Evolutionary conservation across 2,329 filamentous ascomycete species (phyloP).

Genomic region (Verticillium dahliae): DNA sequence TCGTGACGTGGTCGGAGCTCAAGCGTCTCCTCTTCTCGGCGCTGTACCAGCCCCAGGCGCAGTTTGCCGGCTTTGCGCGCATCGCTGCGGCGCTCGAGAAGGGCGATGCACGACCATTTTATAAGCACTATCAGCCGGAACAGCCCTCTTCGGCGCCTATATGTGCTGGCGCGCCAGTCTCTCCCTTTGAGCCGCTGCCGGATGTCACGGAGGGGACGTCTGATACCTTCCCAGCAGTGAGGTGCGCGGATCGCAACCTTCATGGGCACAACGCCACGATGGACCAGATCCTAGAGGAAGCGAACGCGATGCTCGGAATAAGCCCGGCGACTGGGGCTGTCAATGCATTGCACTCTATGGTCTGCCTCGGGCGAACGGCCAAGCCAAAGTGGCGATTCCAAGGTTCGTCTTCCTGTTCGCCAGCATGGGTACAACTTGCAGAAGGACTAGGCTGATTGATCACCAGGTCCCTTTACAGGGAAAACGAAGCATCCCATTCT

Average conservation of each 20-base stretch:
- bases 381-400: conserved; percentile 32
- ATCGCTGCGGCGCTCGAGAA: conserved; percentile 35
- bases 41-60: conserved; percentile 36
- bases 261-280: conserved; percentile 18
- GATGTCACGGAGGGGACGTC: conserved; percentile 23
- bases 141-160: conserved; percentile 12
- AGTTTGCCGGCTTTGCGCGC: conserved; percentile 33
- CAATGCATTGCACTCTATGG: conserved; percentile 30
- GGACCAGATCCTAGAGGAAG: conserved; percentile 25
- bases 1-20: conserved; percentile 44
- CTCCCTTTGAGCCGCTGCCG: conserved; percentile 22
- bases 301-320: conserved; percentile 23
- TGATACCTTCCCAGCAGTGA: conserved; percentile 37
- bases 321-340: conserved; percentile 36
- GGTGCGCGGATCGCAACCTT: conserved; percentile 33
- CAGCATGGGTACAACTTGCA: neutral
- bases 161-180: conserved; percentile 22
- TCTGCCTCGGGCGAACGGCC: conserved; percentile 29
- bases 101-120: conserved; percentile 37
- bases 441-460: too few species aligned
- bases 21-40: conserved; percentile 33
- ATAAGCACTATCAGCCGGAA: conserved; percentile 15
- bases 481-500: conserved; percentile 36
- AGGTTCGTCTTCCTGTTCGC: conserved; percentile 13
- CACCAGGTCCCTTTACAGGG: conserved; percentile 17